Conservation (phyloP, 371 early-diverging fungal species). For the Nosema granulosis region DNA sequence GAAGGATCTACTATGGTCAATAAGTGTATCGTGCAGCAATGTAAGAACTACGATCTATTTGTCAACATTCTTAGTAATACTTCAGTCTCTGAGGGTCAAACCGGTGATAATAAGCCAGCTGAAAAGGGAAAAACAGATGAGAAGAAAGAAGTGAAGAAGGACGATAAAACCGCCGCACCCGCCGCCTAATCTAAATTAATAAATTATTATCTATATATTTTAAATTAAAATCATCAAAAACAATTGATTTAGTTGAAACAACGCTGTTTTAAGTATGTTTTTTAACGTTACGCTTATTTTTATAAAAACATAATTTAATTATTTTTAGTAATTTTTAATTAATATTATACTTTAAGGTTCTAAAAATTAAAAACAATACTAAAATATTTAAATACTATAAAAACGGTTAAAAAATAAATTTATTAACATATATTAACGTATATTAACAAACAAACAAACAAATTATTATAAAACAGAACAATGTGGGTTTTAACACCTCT, state of each 20-base stretch:
- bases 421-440: too few relatives aligned
- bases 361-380: not conserved
- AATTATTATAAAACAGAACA: too few relatives aligned
- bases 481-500: too few relatives aligned
- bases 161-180: not conserved
- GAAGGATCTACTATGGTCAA: not conserved
- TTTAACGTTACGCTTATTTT: too few relatives aligned
- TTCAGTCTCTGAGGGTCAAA: not conserved
- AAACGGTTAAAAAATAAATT: too few relatives aligned
- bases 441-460: too few relatives aligned
- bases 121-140: not conserved
- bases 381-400: not conserved
- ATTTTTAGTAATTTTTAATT: not conserved
- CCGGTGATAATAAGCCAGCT: not conserved
- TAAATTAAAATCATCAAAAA: too few relatives aligned
- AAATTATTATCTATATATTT: too few relatives aligned
- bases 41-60: not conserved
- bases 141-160: not conserved
- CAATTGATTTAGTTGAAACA: too few relatives aligned
- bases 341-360: not conserved
- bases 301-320: too few relatives aligned
- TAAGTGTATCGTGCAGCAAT: not conserved
- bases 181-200: too few relatives aligned
- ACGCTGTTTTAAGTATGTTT: too few relatives aligned
- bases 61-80: constrained; percentile 8